Conservation (phyloP, 805 yeast genomes). For the Clavispora santaluciae region DNA sequence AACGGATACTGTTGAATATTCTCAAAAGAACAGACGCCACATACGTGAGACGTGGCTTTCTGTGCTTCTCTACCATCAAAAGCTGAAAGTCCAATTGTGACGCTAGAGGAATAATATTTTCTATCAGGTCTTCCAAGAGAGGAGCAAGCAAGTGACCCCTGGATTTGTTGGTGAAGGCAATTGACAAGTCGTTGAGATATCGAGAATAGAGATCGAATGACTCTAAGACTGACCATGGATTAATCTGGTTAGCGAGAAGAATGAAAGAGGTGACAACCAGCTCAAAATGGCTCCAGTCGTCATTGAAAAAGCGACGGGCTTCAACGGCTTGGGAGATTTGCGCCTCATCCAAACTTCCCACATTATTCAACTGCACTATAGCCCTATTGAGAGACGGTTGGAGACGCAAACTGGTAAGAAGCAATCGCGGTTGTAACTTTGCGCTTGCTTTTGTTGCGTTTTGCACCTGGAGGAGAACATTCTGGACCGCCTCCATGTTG, state of each 20-base stretch:
- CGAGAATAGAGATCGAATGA: slow-evolving; percentile 52
- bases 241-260: slow-evolving; percentile 42
- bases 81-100: slow-evolving; percentile 37
- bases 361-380: slow-evolving; percentile 21
- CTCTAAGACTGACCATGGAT: slow-evolving; percentile 48
- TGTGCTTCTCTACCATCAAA: slow-evolving; percentile 34
- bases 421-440: slow-evolving; percentile 16
- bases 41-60: slow-evolving; percentile 44
- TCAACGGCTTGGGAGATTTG: slow-evolving; percentile 19
- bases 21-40: slow-evolving; percentile 52
- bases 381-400: slow-evolving; percentile 23
- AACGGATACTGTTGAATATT: slow-evolving; percentile 57
- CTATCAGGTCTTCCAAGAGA: slow-evolving; percentile 33
- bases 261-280: slow-evolving; percentile 43
- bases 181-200: slow-evolving; percentile 43
- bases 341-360: slow-evolving; percentile 12
- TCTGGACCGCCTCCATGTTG: slow-evolving; percentile 18
- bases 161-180: slow-evolving; percentile 44
- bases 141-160: slow-evolving; percentile 34
- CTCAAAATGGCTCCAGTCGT: slow-evolving; percentile 46
- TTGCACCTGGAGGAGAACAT: slow-evolving; percentile 30
- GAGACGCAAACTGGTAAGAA: slow-evolving; percentile 21
- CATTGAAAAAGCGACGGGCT: slow-evolving; percentile 20
- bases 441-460: slow-evolving; percentile 17
- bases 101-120: slow-evolving; percentile 42